Evolutionary conservation across 2,329 filamentous ascomycete species (phyloP).

Genomic region (Fonsecaea monophora): DNA sequence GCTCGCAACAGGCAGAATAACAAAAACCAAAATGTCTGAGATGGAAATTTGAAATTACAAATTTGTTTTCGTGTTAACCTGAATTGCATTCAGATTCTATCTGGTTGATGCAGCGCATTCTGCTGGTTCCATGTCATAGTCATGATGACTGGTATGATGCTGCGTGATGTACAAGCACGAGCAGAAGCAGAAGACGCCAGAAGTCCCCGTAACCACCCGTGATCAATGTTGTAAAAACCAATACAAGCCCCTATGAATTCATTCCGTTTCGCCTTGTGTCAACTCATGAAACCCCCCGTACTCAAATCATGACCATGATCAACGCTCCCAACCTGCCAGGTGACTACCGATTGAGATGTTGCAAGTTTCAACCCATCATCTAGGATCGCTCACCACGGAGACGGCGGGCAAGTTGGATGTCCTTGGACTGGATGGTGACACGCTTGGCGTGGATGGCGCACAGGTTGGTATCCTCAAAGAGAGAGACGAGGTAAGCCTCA

Average conservation of each 20-base stretch:
- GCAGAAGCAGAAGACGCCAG: conserved; percentile 34
- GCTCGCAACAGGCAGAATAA: not conserved
- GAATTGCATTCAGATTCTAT: conserved; percentile 38
- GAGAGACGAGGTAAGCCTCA: conserved; percentile 96
- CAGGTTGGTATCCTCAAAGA: conserved; percentile 98
- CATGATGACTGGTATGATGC: conserved; percentile 33
- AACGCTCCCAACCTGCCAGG: conserved; percentile 29
- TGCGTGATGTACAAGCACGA: conserved; percentile 35
- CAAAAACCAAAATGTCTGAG: not conserved
- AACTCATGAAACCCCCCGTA: conserved; percentile 38
- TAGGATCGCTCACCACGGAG: conserved; percentile 93
- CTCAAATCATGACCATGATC: conserved; percentile 24
- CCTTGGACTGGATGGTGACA: conserved; percentile 93
- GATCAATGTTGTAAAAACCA: conserved; percentile 33
- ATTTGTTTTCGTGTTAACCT: conserved; percentile 25
- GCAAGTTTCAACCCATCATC: conserved; percentile 41
- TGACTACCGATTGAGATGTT: conserved; percentile 24
- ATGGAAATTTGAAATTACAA: not conserved
- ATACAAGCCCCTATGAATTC: conserved; percentile 37
- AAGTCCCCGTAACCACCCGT: conserved; percentile 33
- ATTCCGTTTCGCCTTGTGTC: conserved; percentile 36
- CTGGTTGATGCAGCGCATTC: conserved; percentile 31
- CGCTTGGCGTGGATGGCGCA: conserved; percentile 99
- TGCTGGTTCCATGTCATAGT: conserved; percentile 33
- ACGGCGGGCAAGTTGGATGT: conserved; percentile 94